A percentile compares a stretch with the other conserved stretches of the same genome.
phyloP scores from a whole-genome alignment of 1,284 basidiomycete species.

The Exobasidium rhododendri region DNA sequence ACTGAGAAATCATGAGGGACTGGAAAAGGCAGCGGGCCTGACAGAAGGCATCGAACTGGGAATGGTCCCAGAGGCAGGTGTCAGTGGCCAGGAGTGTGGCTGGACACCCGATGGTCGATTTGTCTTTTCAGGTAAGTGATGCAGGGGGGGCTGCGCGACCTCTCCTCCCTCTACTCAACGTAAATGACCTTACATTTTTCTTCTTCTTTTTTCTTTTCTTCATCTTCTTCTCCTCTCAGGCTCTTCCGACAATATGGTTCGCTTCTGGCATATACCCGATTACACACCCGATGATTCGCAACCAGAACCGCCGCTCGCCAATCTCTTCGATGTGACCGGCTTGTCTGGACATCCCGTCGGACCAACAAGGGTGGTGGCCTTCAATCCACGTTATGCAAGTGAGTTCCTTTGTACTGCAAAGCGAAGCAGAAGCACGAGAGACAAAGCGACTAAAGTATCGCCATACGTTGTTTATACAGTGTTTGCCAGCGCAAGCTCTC shows the following conservation, averaged over 20 bases:
- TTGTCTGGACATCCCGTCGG: slow-evolving; percentile 35
- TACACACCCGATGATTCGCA: background rate
- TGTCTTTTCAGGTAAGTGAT: slow-evolving; percentile 33
- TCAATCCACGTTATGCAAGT: slow-evolving; percentile 48
- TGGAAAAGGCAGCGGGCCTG: slow-evolving; percentile 28
- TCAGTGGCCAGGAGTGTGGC: slow-evolving; percentile 45
- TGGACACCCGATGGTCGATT: slow-evolving; percentile 50
- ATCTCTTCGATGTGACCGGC: slow-evolving; percentile 22
- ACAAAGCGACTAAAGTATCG: background rate
- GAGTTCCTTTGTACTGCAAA: slow-evolving; percentile 18
- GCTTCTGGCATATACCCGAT: slow-evolving; percentile 32
- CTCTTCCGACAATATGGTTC: slow-evolving; percentile 14
- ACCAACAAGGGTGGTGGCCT: slow-evolving; percentile 34
- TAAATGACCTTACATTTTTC: slow-evolving; percentile 9
- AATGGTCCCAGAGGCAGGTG: slow-evolving; percentile 46
- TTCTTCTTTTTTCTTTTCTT: slow-evolving; percentile 1
- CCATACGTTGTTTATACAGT: slow-evolving; percentile 22
- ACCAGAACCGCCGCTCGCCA: slow-evolving; percentile 14
- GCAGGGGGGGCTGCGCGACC: too few relatives aligned
- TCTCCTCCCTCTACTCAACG: slow-evolving; percentile 19
- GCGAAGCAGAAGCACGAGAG: background rate
- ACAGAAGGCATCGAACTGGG: slow-evolving; percentile 17
- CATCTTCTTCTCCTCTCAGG: slow-evolving; percentile 14
- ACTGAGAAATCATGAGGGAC: slow-evolving; percentile 40
- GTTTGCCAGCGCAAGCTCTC: slow-evolving; percentile 36